A percentile compares a stretch with the other conserved stretches of the same genome.
Conservation (phyloP, 2,329 filamentous ascomycete genomes). For the Elsinoe australis region DNA sequence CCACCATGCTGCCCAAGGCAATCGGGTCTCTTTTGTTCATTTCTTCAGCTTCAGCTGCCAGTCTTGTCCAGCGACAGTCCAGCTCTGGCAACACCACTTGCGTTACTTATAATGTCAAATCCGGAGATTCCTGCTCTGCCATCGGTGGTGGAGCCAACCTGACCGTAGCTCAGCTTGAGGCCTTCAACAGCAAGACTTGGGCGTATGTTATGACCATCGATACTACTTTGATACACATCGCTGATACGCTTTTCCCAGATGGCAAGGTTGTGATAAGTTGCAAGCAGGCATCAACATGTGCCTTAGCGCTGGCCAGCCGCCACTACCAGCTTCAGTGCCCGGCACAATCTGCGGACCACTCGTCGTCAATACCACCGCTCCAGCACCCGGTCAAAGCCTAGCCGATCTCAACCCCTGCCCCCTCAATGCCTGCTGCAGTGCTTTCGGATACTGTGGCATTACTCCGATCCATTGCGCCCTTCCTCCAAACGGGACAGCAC, state of each 20-base stretch:
- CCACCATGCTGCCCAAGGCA: too few relatives aligned
- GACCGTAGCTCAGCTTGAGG: constrained; percentile 20
- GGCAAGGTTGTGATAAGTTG: constrained; percentile 33
- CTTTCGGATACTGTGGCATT: constrained; percentile 36
- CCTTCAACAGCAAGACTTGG: constrained; percentile 35
- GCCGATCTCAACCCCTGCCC: constrained; percentile 27
- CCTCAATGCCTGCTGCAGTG: constrained; percentile 37
- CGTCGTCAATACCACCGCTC: not conserved
- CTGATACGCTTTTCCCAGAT: constrained; percentile 21
- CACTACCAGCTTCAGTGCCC: constrained; percentile 33
- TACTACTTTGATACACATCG: not conserved
- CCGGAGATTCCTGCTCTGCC: constrained; percentile 30
- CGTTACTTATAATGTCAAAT: constrained; percentile 28
- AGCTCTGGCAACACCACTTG: constrained; percentile 23
- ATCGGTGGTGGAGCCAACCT: constrained; percentile 26
- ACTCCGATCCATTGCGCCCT: constrained; percentile 40
- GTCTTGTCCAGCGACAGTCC: not conserved
- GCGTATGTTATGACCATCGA: constrained; percentile 15
- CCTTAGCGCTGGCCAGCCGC: constrained; percentile 34
- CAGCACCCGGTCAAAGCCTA: constrained; percentile 33
- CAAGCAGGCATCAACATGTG: constrained; percentile 32
- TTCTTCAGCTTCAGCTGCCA: not conserved
- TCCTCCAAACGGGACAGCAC: constrained; percentile 31
- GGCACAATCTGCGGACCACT: constrained; percentile 42
- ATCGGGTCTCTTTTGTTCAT: too few relatives aligned